Base-by-base conservation (phyloP, 306 rosid species). In the Gillenia trifoliata region DNA sequence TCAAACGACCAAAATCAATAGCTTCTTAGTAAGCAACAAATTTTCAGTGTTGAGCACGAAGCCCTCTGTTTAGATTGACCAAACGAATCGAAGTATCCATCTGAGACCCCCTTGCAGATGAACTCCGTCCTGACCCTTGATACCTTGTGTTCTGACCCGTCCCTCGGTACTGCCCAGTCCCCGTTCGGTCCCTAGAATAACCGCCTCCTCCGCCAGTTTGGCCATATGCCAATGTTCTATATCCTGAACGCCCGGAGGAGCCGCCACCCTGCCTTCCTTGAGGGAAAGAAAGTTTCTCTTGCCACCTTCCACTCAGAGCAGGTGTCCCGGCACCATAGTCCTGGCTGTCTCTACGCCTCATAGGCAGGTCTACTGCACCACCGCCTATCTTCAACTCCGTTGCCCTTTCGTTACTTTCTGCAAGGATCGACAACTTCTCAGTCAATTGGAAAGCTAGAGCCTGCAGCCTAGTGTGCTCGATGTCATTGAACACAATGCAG, bases 341-440 rank as follows among this genome's bases (percentile, higher is more conserved):
- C 77, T 89, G 98, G 77, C 74, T 72, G 63, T 93, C 97, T 80
- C 98, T 89, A 11, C 97, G 85, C 84, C 93, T 89, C 55, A 59
- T 34, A 67, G 90, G 94, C 74, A 93, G 75, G 79, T 93, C 98
- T 81, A 93, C 56, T 50, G 93, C 90, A 57, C 98, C 95, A 11
- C 96, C 92, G 5, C 97, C 97, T 16, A 85, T 59, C 71, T 87
- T 88, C 30, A 90, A 87, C 76, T 90, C 97, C 13, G 68, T 70
- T 26, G 97, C 98, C 69, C 98, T 90, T 72, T 93, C 98, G 34
- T 93, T 93, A 71, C 88, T 89, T 85, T 89, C 98, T 3, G 89
- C 92, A 49, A 93, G 84, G 77, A 89, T 82, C 17, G 98, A 78
- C 70, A 93, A 73, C 78, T 93, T 91, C 77, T 93, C 96, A 10